Conservation (phyloP, 2,329 filamentous ascomycete genomes). For the Zalaria obscura region DNA sequence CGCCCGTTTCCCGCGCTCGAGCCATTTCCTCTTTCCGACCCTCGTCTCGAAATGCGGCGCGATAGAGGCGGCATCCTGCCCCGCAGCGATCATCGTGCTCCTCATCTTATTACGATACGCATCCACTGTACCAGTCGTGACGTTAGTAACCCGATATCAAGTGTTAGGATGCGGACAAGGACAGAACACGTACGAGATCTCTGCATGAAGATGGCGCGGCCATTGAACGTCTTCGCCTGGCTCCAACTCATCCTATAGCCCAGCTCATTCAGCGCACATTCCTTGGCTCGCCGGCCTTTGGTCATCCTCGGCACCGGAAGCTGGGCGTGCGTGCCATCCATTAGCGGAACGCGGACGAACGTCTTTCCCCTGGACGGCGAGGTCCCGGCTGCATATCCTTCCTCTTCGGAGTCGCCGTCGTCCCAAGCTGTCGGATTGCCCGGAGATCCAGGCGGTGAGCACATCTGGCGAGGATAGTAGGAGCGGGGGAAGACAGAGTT, state of each 20-base stretch:
- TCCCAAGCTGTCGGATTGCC: conserved; percentile 63
- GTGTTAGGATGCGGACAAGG: neutral
- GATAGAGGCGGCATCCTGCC: conserved; percentile 58
- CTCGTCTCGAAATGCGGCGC: conserved; percentile 83
- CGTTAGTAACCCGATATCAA: neutral
- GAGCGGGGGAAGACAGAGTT: conserved; percentile 84
- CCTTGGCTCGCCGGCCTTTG: conserved; percentile 56
- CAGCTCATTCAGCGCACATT: conserved; percentile 83
- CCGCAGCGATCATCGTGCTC: conserved; percentile 62
- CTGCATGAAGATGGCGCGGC: conserved; percentile 75
- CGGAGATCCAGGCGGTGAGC: conserved; percentile 63
- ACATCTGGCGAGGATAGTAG: conserved; percentile 90
- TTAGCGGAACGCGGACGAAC: conserved; percentile 32
- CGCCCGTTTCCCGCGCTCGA: conserved; percentile 30
- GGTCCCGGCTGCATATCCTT: conserved; percentile 28
- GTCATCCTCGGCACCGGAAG: conserved; percentile 64
- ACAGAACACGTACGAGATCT: conserved; percentile 59
- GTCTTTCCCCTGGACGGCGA: conserved; percentile 25
- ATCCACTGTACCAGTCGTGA: conserved; percentile 48
- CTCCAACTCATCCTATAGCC: conserved; percentile 95
- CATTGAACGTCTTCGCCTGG: conserved; percentile 82
- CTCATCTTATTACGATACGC: conserved; percentile 88
- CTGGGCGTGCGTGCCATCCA: conserved; percentile 58
- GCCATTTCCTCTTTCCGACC: conserved; percentile 58
- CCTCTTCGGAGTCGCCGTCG: conserved; percentile 49